Percentiles rank a stretch among this genome's conserved stretches.
phyloP scores from a whole-genome alignment of 2,329 filamentous ascomycete genomes.

The Ceratocystiopsis minuta region DNA sequence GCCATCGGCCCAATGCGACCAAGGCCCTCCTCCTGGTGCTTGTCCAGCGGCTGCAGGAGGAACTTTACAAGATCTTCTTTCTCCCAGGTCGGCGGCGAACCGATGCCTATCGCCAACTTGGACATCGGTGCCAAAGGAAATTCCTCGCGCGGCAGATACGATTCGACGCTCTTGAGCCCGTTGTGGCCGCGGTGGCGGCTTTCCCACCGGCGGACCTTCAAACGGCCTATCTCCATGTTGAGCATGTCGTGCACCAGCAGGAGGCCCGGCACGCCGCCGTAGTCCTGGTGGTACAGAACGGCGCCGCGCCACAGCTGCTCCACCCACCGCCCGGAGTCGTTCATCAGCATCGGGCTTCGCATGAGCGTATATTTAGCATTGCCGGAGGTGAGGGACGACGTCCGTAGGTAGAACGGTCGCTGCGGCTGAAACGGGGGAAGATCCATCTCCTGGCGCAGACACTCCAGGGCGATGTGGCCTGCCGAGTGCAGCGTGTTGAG shows the following conservation, averaged over 20 bases:
- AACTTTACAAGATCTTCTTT: constrained; percentile 52
- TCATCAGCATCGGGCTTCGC: constrained; percentile 69
- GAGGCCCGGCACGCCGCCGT: constrained; percentile 18
- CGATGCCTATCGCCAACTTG: constrained; percentile 70
- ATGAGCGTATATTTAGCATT: constrained; percentile 33
- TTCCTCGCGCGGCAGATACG: constrained; percentile 24
- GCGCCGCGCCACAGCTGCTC: constrained; percentile 35
- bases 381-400: no score
- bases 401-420: no score
- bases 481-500: constrained; percentile 69
- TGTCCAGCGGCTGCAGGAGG: constrained; percentile 53
- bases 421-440: constrained; percentile 27
- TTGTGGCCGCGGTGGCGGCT: constrained; percentile 55
- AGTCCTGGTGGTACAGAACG: background rate
- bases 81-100: constrained; percentile 55
- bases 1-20: no score
- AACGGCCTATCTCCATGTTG: constrained; percentile 49
- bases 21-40: constrained; percentile 18
- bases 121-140: constrained; percentile 27
- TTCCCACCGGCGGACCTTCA: constrained; percentile 45
- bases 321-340: constrained; percentile 58
- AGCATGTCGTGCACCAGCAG: constrained; percentile 83
- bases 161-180: constrained; percentile 50
- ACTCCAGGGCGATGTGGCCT: constrained; percentile 59
- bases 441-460: constrained; percentile 32